Percentiles rank a stretch among this genome's conserved stretches.
Conservation (phyloP, 2,329 filamentous ascomycete genomes). For the Macrophomina phaseolina region DNA sequence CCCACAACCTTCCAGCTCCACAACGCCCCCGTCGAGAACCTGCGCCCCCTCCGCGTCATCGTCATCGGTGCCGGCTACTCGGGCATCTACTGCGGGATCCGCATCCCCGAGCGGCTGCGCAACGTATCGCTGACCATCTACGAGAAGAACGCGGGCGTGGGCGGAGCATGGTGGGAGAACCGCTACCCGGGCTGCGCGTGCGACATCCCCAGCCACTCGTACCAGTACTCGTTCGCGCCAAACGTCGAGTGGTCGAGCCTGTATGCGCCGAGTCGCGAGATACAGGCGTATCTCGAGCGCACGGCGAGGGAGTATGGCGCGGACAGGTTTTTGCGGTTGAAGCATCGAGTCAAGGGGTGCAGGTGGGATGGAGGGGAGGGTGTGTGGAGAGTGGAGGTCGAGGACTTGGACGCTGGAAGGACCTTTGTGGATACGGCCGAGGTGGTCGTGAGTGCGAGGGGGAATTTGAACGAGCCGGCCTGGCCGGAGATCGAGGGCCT, state of each 20-base stretch:
- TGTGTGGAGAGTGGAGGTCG: conserved; percentile 45
- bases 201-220: conserved; percentile 50
- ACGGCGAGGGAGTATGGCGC: conserved; percentile 45
- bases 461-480: conserved; percentile 39
- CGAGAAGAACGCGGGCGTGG: conserved; percentile 51
- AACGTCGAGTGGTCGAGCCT: conserved; percentile 49
- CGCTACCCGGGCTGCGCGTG: conserved; percentile 53
- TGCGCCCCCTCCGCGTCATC: conserved; percentile 50
- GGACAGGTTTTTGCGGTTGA: conserved; percentile 45
- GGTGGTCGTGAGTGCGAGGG: conserved; percentile 41
- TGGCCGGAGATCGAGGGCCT: conserved; percentile 44
- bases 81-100: conserved; percentile 52
- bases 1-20: conserved; percentile 38
- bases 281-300: conserved; percentile 45
- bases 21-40: conserved; percentile 50
- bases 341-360: conserved; percentile 43
- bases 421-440: conserved; percentile 36
- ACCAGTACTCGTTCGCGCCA: conserved; percentile 52
- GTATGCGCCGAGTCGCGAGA: conserved; percentile 47
- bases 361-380: conserved; percentile 40
- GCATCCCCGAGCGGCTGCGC: conserved; percentile 48
- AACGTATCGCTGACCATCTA: conserved; percentile 51
- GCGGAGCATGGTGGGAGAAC: conserved; percentile 42
- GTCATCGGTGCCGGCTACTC: conserved; percentile 53
- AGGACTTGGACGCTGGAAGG: conserved; percentile 39